These are phyloP conservation scores for Microbotryum scabiosae DNA, from an alignment of 1,284 basidiomycete species.

Conservation along the genomic window DNA sequence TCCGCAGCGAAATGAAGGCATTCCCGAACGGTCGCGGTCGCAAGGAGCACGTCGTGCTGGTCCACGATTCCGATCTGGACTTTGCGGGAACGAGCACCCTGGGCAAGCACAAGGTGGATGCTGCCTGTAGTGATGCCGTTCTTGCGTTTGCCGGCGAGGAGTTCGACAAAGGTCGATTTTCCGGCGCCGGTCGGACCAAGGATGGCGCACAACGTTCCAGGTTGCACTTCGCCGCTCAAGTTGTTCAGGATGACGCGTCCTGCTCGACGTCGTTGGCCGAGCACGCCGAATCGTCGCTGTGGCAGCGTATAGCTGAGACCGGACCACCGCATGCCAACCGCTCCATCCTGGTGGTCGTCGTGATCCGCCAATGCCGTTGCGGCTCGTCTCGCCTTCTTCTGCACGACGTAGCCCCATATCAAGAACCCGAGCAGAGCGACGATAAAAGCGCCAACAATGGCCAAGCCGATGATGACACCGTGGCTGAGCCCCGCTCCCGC, in stretches of 20 bases:
- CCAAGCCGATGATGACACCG: slow-evolving; percentile 79
- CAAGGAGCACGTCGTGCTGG: slow-evolving; percentile 44
- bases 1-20: slow-evolving; percentile 73
- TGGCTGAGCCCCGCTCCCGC: slow-evolving; percentile 48
- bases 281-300: slow-evolving; percentile 12
- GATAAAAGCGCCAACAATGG: slow-evolving; percentile 64
- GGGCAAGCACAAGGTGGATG: slow-evolving; percentile 49
- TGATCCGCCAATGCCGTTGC: slow-evolving; percentile 43
- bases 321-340: slow-evolving; percentile 58
- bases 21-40: slow-evolving; percentile 56
- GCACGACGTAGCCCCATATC: slow-evolving; percentile 53
- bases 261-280: slow-evolving; percentile 39
- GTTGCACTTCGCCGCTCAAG: slow-evolving; percentile 58
- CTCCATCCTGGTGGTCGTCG: slow-evolving; percentile 25
- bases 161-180: slow-evolving; percentile 73
- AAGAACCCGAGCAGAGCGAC: slow-evolving; percentile 53
- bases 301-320: slow-evolving; percentile 53
- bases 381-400: slow-evolving; percentile 57
- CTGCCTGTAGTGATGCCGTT: slow-evolving; percentile 57
- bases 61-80: slow-evolving; percentile 72
- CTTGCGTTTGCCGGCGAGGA: slow-evolving; percentile 68
- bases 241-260: slow-evolving; percentile 62
- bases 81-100: slow-evolving; percentile 51
- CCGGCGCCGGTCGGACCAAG: slow-evolving; percentile 56
- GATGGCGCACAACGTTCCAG: slow-evolving; percentile 76